These are phyloP conservation scores for Neocatenulostroma microsporum DNA, from an alignment of 2,329 filamentous ascomycete genomes.

Conservation along the genomic window DNA sequence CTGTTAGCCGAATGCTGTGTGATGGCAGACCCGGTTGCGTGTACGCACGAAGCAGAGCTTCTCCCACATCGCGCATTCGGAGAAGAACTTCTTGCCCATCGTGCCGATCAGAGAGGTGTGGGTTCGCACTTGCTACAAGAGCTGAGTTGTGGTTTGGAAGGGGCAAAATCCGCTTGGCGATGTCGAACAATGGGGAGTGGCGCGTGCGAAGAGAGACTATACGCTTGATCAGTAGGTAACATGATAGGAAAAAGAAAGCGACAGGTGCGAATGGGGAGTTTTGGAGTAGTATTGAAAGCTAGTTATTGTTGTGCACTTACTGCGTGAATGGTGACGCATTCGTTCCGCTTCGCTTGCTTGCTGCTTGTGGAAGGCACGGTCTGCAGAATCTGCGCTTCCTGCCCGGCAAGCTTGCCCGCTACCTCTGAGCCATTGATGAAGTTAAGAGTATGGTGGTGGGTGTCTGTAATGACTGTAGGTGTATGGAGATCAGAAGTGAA, in stretches of 20 bases:
- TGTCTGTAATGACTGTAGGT: background rate
- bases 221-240: no score
- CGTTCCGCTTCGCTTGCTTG: constrained; percentile 2
- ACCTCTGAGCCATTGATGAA: background rate
- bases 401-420: background rate
- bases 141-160: no score
- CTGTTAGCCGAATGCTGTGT: constrained; percentile 20
- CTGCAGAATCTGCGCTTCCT: background rate
- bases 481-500: background rate
- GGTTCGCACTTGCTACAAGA: no score
- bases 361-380: constrained; percentile 7
- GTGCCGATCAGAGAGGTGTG: background rate
- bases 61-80: constrained; percentile 70
- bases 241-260: no score
- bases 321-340: constrained; percentile 6
- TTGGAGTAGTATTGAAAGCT: background rate
- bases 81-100: constrained; percentile 34
- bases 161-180: no score
- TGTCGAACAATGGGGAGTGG: no score
- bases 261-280: background rate
- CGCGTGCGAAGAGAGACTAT: no score
- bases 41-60: constrained; percentile 79
- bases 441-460: background rate
- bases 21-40: no score
- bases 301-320: background rate